Evolutionary conservation across 2,329 filamentous ascomycete species (phyloP).

Genomic region (Lasiodiplodia gonubiensis): DNA sequence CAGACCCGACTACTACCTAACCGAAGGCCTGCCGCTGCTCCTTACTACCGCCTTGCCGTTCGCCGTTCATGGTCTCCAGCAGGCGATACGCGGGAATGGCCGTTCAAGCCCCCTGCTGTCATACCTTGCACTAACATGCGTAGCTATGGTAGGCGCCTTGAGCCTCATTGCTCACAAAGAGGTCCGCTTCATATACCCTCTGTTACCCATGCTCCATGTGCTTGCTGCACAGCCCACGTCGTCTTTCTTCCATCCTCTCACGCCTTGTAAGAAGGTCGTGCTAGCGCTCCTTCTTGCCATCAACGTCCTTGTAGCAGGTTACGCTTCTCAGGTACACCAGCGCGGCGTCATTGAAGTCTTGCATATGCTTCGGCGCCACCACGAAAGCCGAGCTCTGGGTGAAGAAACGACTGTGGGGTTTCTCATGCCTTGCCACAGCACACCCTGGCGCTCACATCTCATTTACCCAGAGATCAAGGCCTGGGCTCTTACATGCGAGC

Average conservation of each 20-base stretch:
- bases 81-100: conserved; percentile 31
- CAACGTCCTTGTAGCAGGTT: conserved; percentile 75
- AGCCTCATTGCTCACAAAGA: conserved; percentile 93
- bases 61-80: conserved; percentile 66
- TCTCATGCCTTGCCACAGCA: conserved; percentile 94
- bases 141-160: conserved; percentile 67
- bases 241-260: conserved; percentile 40
- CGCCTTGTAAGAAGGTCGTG: conserved; percentile 56
- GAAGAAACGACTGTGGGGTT: conserved; percentile 64
- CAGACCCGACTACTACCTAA: conserved; percentile 89
- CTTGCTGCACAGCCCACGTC: conserved; percentile 64
- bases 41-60: conserved; percentile 86
- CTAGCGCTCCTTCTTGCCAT: conserved; percentile 39
- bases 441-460: conserved; percentile 90
- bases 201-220: conserved; percentile 85
- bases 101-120: conserved; percentile 15
- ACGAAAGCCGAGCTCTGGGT: conserved; percentile 47
- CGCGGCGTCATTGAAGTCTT: conserved; percentile 78
- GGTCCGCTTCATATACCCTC: conserved; percentile 93
- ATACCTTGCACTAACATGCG: conserved; percentile 50
- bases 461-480: conserved; percentile 75
- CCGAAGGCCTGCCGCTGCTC: conserved; percentile 86
- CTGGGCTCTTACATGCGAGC: conserved; percentile 89
- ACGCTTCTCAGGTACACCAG: conserved; percentile 79
- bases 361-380: conserved; percentile 74